Base-by-base conservation (phyloP, 331 rosid genomes). In the Malus hybrid region DNA sequence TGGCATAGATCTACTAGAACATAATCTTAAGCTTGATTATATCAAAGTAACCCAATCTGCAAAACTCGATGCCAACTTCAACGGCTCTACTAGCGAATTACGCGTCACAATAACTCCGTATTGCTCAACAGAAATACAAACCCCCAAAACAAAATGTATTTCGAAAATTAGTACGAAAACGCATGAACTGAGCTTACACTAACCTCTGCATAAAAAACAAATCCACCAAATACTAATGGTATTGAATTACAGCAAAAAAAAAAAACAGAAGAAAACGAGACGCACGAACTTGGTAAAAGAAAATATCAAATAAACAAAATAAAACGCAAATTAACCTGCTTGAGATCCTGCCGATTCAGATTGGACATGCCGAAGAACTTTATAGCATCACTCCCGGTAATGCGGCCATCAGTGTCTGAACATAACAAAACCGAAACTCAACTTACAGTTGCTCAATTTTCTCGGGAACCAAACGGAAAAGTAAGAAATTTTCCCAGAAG, bases 331-430 rank as follows among this genome's bases (percentile, higher is more conserved):
- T 28, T 18, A 77, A 91, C 99, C 97, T 92, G 96, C 79, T 90
- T 95, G 76, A 95, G 97, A 64, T 92, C 93, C 75, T 85, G 87
- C 12, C 97, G 83, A 33, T 97, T 80, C 87, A 95, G 79, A 52
- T 79, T 82, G n/a, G 99, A 89, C 88, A 90, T 76, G 72, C 90
- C 70, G 59, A 95, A 95, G 85, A 95, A 86, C 78, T 80, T 87
- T 2, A 86, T 85, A 20, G 97, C 97, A 79, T 95, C 99, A 22
- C 27, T 83, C 20, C 97, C 97, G 2, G 92, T 87, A 78, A 95
- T 78, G 59, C 99, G 99, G 62, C 97, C 97, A 86, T 95, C 99
- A 19, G 79, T 81, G 81, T 95, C 99, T 92, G 87, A 76, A 78
- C 67, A 59, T 36, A 80, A 59, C 63, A 60, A 64, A 20, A 42